Conservation (phyloP, 768 basidiomycete species). For the Albatrellus ellisii region DNA sequence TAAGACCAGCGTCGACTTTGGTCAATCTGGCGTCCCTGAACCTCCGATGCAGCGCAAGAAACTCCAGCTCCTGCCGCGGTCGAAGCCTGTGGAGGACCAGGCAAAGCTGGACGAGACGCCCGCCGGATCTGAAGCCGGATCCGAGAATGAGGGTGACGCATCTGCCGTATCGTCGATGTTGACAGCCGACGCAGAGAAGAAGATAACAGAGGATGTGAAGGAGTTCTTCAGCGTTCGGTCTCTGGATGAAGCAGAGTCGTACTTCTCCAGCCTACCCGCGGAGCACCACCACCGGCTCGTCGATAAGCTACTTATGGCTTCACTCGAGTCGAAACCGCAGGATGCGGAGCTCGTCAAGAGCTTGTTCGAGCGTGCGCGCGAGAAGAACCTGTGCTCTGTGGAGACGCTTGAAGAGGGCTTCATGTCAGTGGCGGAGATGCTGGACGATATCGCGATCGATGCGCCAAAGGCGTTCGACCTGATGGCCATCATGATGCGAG, state of each 20-base stretch:
- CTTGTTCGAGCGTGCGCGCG: conserved; percentile 51
- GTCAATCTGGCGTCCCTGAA: conserved; percentile 31
- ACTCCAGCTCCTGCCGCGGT: conserved; percentile 66
- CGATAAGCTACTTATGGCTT: conserved; percentile 58
- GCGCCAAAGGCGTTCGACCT: conserved; percentile 65
- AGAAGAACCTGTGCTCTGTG: conserved; percentile 44
- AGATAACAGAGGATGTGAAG: conserved; percentile 70
- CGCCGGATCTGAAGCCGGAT: conserved; percentile 35
- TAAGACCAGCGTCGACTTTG: conserved; percentile 40
- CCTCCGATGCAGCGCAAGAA: conserved; percentile 46
- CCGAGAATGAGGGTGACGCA: conserved; percentile 36
- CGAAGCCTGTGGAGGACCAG: conserved; percentile 47
- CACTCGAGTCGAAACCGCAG: conserved; percentile 70
- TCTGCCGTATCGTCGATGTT: conserved; percentile 30
- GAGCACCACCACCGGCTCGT: conserved; percentile 54
- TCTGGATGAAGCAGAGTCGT: conserved; percentile 77
- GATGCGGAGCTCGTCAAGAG: conserved; percentile 70
- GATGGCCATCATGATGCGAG: conserved; percentile 64
- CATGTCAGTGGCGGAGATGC: conserved; percentile 48
- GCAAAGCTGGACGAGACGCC: conserved; percentile 23
- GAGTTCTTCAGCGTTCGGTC: conserved; percentile 82
- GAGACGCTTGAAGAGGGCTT: conserved; percentile 69
- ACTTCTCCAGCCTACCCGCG: conserved; percentile 64
- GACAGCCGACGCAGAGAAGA: conserved; percentile 54
- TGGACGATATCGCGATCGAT: conserved; percentile 89